Evolutionary conservation across 1,284 basidiomycete genomes (phyloP).

Genomic region (Melampsora larici-populina): DNA sequence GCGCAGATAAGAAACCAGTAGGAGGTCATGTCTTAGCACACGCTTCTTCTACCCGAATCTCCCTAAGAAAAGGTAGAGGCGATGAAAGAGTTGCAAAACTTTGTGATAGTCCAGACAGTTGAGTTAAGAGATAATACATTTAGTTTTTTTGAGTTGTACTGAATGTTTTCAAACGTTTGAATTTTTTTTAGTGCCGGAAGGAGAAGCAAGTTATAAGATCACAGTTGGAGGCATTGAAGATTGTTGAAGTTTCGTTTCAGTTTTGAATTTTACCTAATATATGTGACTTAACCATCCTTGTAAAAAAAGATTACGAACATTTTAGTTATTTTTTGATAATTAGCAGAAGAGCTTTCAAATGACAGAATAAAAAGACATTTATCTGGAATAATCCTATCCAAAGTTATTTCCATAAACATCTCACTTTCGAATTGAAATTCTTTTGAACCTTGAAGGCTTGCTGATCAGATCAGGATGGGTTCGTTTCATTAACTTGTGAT

Average conservation of each 20-base stretch:
- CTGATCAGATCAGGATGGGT: too few species aligned
- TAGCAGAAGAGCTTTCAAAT: too few species aligned
- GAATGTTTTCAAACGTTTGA: constrained; percentile 15
- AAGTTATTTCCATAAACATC: too few species aligned
- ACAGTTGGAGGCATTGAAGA: constrained; percentile 45
- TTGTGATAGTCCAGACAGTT: constrained; percentile 76
- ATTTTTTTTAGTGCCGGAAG: constrained; percentile 35
- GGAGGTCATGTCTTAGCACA: constrained; percentile 79
- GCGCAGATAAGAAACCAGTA: constrained; percentile 59
- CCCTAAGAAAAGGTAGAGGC: constrained; percentile 83
- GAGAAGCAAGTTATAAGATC: constrained; percentile 46
- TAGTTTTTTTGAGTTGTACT: background rate
- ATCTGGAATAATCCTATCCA: too few species aligned
- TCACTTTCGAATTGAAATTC: too few species aligned
- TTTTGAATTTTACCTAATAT: too few species aligned
- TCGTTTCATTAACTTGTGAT: too few species aligned
- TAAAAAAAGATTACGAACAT: too few species aligned
- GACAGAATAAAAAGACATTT: too few species aligned
- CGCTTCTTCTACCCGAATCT: constrained; percentile 76
- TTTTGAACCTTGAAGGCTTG: too few species aligned
- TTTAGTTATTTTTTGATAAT: too few species aligned
- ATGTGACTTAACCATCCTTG: too few species aligned
- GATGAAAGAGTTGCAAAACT: constrained; percentile 94
- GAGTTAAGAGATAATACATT: constrained; percentile 58
- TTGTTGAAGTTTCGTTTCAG: constrained; percentile 13